Evolutionary conservation across 371 early-diverging fungal genomes (phyloP), one percentile per base, ranked within the genome.

Genomic region (Sporodiniella umbellata): DNA sequence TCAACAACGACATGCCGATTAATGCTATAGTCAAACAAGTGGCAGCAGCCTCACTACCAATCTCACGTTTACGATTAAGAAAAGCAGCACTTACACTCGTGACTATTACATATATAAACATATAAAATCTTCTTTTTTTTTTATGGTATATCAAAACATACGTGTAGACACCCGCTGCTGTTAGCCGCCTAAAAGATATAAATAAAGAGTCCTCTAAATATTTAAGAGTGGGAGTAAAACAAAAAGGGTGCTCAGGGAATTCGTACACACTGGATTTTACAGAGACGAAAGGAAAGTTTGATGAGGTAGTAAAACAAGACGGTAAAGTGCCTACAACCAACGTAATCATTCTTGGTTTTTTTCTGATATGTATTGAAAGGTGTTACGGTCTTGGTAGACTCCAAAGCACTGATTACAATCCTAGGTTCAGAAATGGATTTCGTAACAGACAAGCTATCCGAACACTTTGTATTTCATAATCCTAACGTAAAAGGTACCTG

Each of bases 391-490:
- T 72, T 94, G 18, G 87, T 98, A 8, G 98, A 97, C 61, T 90
- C 94, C 46, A 94, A 95, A 77, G 97, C 98, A 25, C 72, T 98
- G 26, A 75, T 98, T 42, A 87, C 93, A 3, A 79, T 97, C 2
- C 81, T 98, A 30, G 98, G 98, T 12, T 90, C 92, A 33, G 98
- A 98, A 60, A 95, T 98, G 95, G 98, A 98, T 72, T 97, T 82
- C 63, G 89, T 92, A 21, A 85, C 95, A 67, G 95, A 95, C 53
- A 88, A 86, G 64, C 75, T 98, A 45, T 89, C 93, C 6, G 81
- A 89, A n/a, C 88, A 90, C 68, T 98, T 98, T 70, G 88, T 96
- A n/a, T 98, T 98, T 69, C 82, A 90, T 54, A 98, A 98, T 64
- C 98, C 98, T 14, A 98, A 98, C 60, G 90, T 92, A 64, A 97